phyloP scores from a whole-genome alignment of 495 filamentous ascomycete species.

The Oidiodendron maius region DNA sequence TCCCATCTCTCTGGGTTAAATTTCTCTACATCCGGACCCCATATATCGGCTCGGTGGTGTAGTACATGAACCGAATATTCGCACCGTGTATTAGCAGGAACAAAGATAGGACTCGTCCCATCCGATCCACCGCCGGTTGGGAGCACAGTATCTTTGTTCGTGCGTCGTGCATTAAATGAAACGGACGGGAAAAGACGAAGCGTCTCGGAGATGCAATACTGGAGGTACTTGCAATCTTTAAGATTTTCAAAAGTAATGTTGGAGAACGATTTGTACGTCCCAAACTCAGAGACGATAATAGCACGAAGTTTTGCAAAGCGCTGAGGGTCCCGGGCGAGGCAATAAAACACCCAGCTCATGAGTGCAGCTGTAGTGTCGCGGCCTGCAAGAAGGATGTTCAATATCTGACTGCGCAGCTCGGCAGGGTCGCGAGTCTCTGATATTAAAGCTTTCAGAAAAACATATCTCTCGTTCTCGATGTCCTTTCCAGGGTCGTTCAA shows the following conservation, averaged over 20 bases:
- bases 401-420: slow-evolving; percentile 57
- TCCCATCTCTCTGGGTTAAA: slow-evolving; percentile 54
- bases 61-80: slow-evolving; percentile 40
- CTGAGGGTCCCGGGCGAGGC: slow-evolving; percentile 63
- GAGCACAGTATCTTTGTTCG: slow-evolving; percentile 65
- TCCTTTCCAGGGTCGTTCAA: background rate
- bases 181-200: slow-evolving; percentile 46
- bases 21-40: slow-evolving; percentile 38
- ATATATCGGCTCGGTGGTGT: slow-evolving; percentile 48
- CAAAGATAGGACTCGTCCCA: slow-evolving; percentile 35
- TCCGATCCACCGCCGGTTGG: slow-evolving; percentile 71
- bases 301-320: slow-evolving; percentile 53
- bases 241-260: slow-evolving; percentile 64
- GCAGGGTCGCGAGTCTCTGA: background rate
- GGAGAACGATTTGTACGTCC: slow-evolving; percentile 44
- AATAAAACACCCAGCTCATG: slow-evolving; percentile 55
- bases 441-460: background rate
- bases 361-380: slow-evolving; percentile 51
- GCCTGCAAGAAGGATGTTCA: slow-evolving; percentile 49
- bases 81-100: slow-evolving; percentile 34
- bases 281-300: slow-evolving; percentile 46
- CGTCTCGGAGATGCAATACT: slow-evolving; percentile 37
- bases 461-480: background rate
- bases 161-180: slow-evolving; percentile 49
- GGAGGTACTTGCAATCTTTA: slow-evolving; percentile 50